Conservation (phyloP, 805 yeast species). For the Suhomyces emberorum region DNA sequence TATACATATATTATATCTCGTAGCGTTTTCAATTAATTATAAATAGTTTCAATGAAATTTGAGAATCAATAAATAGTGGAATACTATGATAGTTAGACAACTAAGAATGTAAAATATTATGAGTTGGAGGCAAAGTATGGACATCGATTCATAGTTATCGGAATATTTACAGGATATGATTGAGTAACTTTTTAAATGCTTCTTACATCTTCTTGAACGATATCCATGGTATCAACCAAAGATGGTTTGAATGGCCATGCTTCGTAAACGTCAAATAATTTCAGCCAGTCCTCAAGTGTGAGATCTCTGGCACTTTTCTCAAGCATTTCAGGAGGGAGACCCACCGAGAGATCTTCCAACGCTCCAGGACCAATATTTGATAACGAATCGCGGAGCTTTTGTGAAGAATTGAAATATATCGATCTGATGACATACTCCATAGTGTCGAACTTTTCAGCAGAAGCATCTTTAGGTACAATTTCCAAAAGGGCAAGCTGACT, state of each 20-base stretch:
- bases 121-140: too few relatives aligned
- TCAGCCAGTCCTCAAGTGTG: conserved; percentile 51
- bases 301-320: conserved; percentile 48
- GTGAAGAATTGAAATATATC: conserved; percentile 24
- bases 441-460: conserved; percentile 46
- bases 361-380: conserved; percentile 81
- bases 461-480: conserved; percentile 40
- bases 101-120: too few relatives aligned
- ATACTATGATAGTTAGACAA: too few relatives aligned
- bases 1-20: too few relatives aligned
- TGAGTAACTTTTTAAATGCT: background rate
- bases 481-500: conserved; percentile 55
- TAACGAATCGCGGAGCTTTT: conserved; percentile 47
- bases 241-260: conserved; percentile 88
- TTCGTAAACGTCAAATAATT: conserved; percentile 50
- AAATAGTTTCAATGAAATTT: too few relatives aligned
- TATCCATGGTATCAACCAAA: conserved; percentile 15
- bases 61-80: too few relatives aligned
- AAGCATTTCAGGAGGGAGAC: conserved; percentile 29
- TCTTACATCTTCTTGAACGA: conserved; percentile 11
- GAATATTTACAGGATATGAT: too few relatives aligned
- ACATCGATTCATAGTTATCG: too few relatives aligned
- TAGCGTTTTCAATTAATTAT: too few relatives aligned
- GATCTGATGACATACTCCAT: conserved; percentile 60
- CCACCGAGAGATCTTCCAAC: conserved; percentile 42